Conservation (phyloP, 2,329 filamentous ascomycete species). For the Apiospora pterosperma region DNA sequence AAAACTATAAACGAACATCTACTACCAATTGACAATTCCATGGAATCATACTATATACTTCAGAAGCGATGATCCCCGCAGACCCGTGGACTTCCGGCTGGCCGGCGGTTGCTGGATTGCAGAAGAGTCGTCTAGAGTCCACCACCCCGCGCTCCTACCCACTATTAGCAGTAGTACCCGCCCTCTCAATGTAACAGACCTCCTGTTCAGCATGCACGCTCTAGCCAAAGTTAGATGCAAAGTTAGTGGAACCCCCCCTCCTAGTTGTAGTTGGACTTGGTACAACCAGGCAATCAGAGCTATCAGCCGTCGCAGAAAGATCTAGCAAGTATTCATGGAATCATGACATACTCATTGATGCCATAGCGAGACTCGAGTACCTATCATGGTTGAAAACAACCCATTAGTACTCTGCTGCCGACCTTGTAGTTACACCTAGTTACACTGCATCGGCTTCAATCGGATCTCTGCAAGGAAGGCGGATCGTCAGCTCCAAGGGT, state of each 20-base stretch:
- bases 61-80: neutral
- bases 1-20: neutral
- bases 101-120: neutral
- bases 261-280: too few relatives aligned
- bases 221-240: neutral
- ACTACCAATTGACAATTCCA: neutral
- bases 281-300: neutral
- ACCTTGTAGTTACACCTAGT: neutral
- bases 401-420: neutral
- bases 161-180: neutral
- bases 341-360: neutral
- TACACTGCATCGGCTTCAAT: neutral
- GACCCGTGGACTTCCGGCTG: neutral
- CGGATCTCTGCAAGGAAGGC: neutral
- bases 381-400: neutral
- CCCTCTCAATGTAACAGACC: neutral
- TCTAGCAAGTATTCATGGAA: neutral
- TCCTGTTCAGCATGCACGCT: neutral
- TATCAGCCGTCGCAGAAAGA: neutral
- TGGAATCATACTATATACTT: neutral
- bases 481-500: neutral
- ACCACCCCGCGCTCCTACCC: neutral
- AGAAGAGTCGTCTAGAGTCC: neutral
- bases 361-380: neutral
- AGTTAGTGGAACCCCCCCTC: neutral